phyloP scores from a whole-genome alignment of 441 rosid species.

The Erodium moschatum region DNA sequence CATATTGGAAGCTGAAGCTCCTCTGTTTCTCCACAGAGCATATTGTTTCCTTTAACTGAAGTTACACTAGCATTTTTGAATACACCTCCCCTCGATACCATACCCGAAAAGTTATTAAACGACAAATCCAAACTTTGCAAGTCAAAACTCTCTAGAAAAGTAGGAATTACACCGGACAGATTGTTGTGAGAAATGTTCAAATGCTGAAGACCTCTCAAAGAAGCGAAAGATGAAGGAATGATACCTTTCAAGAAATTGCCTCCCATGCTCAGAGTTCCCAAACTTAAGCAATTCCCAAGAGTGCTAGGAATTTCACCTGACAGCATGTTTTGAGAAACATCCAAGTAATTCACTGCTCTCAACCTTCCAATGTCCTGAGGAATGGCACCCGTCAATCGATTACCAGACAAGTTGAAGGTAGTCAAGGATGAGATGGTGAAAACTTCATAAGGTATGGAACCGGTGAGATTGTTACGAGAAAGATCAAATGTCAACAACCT shows the following conservation, averaged over 20 bases:
- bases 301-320: conserved; percentile 21
- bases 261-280: conserved; percentile 17
- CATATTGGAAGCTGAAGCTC: conserved; percentile 21
- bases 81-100: conserved; percentile 20
- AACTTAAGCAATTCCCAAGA: conserved; percentile 12
- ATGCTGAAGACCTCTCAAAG: conserved; percentile 18
- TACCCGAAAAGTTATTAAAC: conserved; percentile 22
- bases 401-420: background rate
- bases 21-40: conserved; percentile 27
- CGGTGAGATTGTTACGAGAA: conserved; percentile 16
- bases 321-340: conserved; percentile 17
- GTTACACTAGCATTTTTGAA: conserved; percentile 23
- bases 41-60: conserved; percentile 16
- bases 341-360: background rate
- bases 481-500: background rate
- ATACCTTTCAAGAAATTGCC: conserved; percentile 25
- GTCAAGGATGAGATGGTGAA: conserved; percentile 4
- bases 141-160: conserved; percentile 9
- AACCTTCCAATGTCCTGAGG: conserved; percentile 13
- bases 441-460: conserved; percentile 16
- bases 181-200: conserved; percentile 22
- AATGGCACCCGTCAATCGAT: conserved; percentile 15
- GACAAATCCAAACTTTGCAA: conserved; percentile 19
- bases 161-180: conserved; percentile 22
- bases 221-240: conserved; percentile 14